Evolutionary conservation across 805 yeast species (phyloP).

Genomic region (Myxozyma sirexii): DNA sequence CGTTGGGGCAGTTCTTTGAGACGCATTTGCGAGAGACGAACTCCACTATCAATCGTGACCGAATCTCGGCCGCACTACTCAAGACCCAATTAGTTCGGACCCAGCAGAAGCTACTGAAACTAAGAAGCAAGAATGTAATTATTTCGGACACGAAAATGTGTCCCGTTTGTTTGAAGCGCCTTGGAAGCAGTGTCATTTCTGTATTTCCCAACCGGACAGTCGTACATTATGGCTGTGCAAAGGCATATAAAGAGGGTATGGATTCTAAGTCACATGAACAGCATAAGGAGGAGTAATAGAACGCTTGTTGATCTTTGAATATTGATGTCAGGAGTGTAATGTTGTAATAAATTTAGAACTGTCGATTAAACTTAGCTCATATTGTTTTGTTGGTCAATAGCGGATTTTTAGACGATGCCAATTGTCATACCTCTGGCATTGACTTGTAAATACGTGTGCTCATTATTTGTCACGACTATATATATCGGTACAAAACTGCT

Average conservation of each 20-base stretch:
- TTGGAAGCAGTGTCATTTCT: conserved; percentile 59
- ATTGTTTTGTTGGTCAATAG: too few relatives aligned
- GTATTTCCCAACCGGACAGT: conserved; percentile 50
- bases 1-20: conserved; percentile 51
- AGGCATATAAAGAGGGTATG: conserved; percentile 16
- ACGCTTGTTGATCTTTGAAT: background rate
- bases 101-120: conserved; percentile 49
- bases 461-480: too few relatives aligned
- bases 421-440: too few relatives aligned
- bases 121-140: conserved; percentile 44
- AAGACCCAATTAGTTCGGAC: conserved; percentile 57
- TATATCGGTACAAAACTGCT: too few relatives aligned
- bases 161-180: conserved; percentile 56
- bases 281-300: background rate
- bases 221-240: conserved; percentile 61
- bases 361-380: too few relatives aligned
- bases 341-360: too few relatives aligned
- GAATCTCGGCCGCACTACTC: conserved; percentile 52
- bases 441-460: too few relatives aligned
- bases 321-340: background rate
- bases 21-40: conserved; percentile 50
- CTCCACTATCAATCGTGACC: conserved; percentile 46
- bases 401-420: too few relatives aligned
- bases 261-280: background rate
- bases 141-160: conserved; percentile 56